Percentiles rank a stretch among this genome's conserved stretches.
Evolutionary conservation across 2,329 filamentous ascomycete genomes (phyloP).

Genomic region (Berkeleyomyces rouxiae): DNA sequence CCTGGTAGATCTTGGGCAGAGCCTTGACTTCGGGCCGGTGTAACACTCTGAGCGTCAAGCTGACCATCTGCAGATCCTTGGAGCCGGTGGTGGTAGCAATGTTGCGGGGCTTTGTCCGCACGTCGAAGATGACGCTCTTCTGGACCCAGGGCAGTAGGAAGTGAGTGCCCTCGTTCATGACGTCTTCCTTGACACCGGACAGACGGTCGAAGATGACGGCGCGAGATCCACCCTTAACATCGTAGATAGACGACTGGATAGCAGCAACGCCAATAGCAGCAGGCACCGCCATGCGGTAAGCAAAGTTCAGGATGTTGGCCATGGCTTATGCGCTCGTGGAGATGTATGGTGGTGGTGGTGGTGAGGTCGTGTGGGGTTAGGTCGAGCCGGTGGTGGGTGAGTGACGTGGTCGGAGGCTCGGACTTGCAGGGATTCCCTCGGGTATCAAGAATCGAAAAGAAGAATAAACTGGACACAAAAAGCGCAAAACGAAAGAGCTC

Average conservation of each 20-base stretch:
- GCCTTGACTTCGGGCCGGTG: slow-evolving; percentile 86
- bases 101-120: slow-evolving; percentile 91
- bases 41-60: slow-evolving; percentile 86
- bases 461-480: too few relatives aligned
- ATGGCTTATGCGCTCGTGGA: slow-evolving; percentile 5
- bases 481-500: neutral
- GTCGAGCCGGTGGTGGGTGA: neutral
- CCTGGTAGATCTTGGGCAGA: slow-evolving; percentile 96
- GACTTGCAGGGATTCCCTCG: too few relatives aligned
- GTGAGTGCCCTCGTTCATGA: slow-evolving; percentile 92
- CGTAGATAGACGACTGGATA: slow-evolving; percentile 73
- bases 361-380: neutral
- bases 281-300: slow-evolving; percentile 59
- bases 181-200: slow-evolving; percentile 78
- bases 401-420: too few relatives aligned
- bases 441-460: too few relatives aligned
- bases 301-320: slow-evolving; percentile 30
- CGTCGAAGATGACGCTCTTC: slow-evolving; percentile 86
- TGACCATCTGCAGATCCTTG: slow-evolving; percentile 99
- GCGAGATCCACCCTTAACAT: slow-evolving; percentile 84
- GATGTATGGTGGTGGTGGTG: slow-evolving; percentile 2
- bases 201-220: slow-evolving; percentile 97
- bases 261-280: slow-evolving; percentile 50
- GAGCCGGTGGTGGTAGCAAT: slow-evolving; percentile 94
- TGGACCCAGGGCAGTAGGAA: slow-evolving; percentile 95